phyloP scores from a whole-genome alignment of 2,329 filamentous ascomycete species.

The Colletotrichum truncatum region DNA sequence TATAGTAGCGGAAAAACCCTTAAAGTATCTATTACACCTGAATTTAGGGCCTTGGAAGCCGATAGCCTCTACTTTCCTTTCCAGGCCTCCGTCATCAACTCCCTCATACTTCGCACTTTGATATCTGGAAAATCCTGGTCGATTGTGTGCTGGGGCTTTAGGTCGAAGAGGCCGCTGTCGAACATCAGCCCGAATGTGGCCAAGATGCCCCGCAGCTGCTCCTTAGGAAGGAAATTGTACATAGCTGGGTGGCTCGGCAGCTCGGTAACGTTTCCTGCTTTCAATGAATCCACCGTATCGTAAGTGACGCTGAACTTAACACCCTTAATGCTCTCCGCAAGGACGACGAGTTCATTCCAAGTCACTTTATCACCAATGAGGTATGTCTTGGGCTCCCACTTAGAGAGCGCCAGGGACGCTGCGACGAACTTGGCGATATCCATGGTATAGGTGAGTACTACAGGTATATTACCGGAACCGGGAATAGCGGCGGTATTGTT shows the following conservation, averaged over 20 bases:
- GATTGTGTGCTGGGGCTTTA: constrained; percentile 29
- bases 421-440: constrained; percentile 42
- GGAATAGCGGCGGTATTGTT: background rate
- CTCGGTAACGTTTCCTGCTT: constrained; percentile 44
- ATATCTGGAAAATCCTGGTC: constrained; percentile 39
- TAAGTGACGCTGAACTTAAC: constrained; percentile 45
- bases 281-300: constrained; percentile 41
- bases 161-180: constrained; percentile 31
- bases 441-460: background rate
- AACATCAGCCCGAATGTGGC: constrained; percentile 34
- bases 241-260: constrained; percentile 33
- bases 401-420: constrained; percentile 43
- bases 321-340: constrained; percentile 48
- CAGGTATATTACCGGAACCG: background rate
- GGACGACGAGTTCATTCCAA: constrained; percentile 45
- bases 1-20: too few relatives aligned
- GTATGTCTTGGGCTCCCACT: constrained; percentile 46
- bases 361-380: constrained; percentile 44
- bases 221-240: constrained; percentile 36
- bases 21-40: too few relatives aligned
- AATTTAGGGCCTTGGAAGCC: too few relatives aligned
- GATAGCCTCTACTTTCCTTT: background rate
- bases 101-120: constrained; percentile 33
- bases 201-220: constrained; percentile 33
- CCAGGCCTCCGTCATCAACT: constrained; percentile 30